Conservation (phyloP, 2,329 filamentous ascomycete species). For the Byssothecium circinans region DNA sequence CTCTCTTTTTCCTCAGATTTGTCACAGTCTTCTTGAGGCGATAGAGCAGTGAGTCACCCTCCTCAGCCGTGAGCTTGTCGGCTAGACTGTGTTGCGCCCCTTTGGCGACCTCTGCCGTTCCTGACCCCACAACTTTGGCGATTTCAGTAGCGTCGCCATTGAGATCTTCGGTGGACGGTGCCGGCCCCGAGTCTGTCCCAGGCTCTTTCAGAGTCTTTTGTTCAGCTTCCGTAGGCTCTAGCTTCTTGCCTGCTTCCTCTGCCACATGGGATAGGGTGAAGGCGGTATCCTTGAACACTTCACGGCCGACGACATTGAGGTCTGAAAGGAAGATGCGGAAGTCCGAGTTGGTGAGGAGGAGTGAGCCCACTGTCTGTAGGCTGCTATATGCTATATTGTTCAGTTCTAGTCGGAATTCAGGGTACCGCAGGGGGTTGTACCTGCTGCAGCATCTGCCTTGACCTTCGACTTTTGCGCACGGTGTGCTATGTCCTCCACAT, state of each 20-base stretch:
- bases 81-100: slow-evolving; percentile 70
- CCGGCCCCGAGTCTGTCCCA: slow-evolving; percentile 53
- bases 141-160: slow-evolving; percentile 51
- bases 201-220: slow-evolving; percentile 57
- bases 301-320: slow-evolving; percentile 73
- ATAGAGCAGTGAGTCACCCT: slow-evolving; percentile 71
- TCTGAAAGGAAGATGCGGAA: slow-evolving; percentile 86
- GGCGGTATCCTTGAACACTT: slow-evolving; percentile 86
- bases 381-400: slow-evolving; percentile 69
- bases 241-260: slow-evolving; percentile 69
- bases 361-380: slow-evolving; percentile 75
- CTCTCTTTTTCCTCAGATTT: slow-evolving; percentile 72
- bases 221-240: slow-evolving; percentile 69
- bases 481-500: slow-evolving; percentile 64
- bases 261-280: slow-evolving; percentile 76
- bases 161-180: slow-evolving; percentile 65
- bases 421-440: slow-evolving; percentile 43
- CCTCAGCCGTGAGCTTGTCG: slow-evolving; percentile 71
- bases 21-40: slow-evolving; percentile 76
- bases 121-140: slow-evolving; percentile 49
- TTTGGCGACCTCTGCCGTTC: slow-evolving; percentile 50
- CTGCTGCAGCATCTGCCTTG: slow-evolving; percentile 71
- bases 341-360: slow-evolving; percentile 88
- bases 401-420: slow-evolving; percentile 11
- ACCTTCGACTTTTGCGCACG: slow-evolving; percentile 65